Percentiles rank a stretch among this genome's conserved stretches.
Evolutionary conservation across 75 land plant species (phyloP).

Genomic region (Adiantum capillusveneris): DNA sequence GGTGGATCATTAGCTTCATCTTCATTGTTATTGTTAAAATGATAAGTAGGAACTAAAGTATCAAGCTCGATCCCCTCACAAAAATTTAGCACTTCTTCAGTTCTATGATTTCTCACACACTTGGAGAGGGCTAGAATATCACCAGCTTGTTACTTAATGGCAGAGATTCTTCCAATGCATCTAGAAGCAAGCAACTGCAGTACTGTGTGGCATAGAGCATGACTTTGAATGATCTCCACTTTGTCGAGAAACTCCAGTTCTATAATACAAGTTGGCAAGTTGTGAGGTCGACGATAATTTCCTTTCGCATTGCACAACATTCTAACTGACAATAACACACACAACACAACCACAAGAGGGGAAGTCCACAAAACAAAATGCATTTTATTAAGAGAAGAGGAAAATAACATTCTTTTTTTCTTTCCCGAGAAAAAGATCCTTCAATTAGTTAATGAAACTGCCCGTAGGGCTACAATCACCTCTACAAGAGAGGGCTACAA

Average conservation of each 20-base stretch:
- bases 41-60: no score
- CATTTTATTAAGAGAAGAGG: not conserved
- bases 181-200: slow-evolving; percentile 16
- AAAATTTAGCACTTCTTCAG: not conserved
- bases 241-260: slow-evolving; percentile 13
- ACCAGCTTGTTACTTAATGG: not conserved
- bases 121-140: not conserved
- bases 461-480: no score
- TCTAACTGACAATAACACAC: slow-evolving; percentile 17
- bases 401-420: no score
- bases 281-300: slow-evolving; percentile 19
- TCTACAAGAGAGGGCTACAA: no score
- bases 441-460: no score
- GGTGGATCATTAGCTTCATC: no score
- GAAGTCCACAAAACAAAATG: not conserved
- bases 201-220: slow-evolving; percentile 19
- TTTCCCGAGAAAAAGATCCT: no score
- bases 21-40: no score
- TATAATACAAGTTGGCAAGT: slow-evolving; percentile 23
- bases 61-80: no score
- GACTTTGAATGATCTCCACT: slow-evolving; percentile 32
- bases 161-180: not conserved
- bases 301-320: slow-evolving; percentile 19
- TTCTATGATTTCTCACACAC: not conserved
- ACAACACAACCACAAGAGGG: not conserved